Evolutionary conservation across 2,329 filamentous ascomycete genomes (phyloP), one percentile per base, ranked within the genome.

Genomic region (Apiospora kogelbergensis): DNA sequence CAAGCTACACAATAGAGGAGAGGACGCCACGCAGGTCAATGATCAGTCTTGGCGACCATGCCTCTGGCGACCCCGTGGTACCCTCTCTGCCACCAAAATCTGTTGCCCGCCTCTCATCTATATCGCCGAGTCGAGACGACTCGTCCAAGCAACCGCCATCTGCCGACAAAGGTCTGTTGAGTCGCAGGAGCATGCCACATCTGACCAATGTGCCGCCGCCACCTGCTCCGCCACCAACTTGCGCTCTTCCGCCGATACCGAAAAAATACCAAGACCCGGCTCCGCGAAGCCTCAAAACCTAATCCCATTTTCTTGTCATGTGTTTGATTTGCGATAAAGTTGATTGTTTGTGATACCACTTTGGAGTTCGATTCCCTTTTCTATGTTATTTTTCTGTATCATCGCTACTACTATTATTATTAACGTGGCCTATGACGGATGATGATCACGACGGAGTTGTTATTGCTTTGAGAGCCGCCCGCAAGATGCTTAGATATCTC

Each of bases 231-330:
- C 71, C 71, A 6, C 71, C 71, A 1, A 72, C 64, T 13, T 66
- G 71, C 17, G 71, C 71, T 48, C 67, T 72, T n/a, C 71, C 71
- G 41, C 69, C 71, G 15, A 70, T 72, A 46, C 70, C 70, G 2
- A 69, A 69, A 53, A 72, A 72, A 45, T 24, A 65, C 45, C 42
- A 67, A 48, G 30, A 37, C 10, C 65, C 44, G 33, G 24, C 41
- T n/a, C 22, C 60, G 42, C 40, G 22, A 10, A 45, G 40, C 63
- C 63, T 65, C 40, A 65, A 42, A 45, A 20, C 63, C n/a, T 42
- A 42, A 26, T 65, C 20, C 11, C 26, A 17, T 45, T 65, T 65
- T 26, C 42, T 44, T 42, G 63, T 57, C 45, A 20, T 67, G 22
- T 22, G 37, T 67, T 57, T 15, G 5, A 20, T 67, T 44, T 33